These are phyloP conservation scores for Rhynchosporium secalis DNA, from an alignment of 2,329 filamentous ascomycete species.

Conservation along the genomic window DNA sequence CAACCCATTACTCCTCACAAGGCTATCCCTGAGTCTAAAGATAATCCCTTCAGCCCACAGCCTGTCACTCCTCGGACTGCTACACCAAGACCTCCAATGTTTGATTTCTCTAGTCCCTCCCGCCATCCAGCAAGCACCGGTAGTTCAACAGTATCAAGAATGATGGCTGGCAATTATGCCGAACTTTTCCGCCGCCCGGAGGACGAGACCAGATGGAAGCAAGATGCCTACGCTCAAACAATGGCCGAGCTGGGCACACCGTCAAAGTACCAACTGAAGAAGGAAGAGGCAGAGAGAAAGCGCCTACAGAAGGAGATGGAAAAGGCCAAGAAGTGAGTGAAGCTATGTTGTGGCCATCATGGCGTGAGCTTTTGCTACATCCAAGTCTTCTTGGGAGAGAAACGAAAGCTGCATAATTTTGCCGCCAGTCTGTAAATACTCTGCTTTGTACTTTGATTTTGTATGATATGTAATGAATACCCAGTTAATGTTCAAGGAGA, in stretches of 20 bases:
- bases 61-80: too few relatives aligned
- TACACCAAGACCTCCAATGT: background rate
- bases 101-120: background rate
- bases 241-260: background rate
- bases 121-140: background rate
- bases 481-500: too few relatives aligned
- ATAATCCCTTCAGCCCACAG: too few relatives aligned
- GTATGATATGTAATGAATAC: background rate
- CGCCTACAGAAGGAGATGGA: background rate
- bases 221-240: background rate
- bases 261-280: background rate
- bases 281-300: background rate
- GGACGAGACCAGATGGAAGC: background rate
- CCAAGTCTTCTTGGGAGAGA: background rate
- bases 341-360: background rate
- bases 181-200: background rate
- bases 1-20: too few relatives aligned
- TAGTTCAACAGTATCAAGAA: background rate
- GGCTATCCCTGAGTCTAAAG: too few relatives aligned
- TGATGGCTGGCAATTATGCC: background rate
- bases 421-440: background rate
- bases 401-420: too few relatives aligned
- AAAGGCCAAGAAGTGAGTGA: background rate
- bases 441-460: background rate
- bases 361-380: background rate